A percentile compares a stretch with the other conserved stretches of the same genome.
Conservation (phyloP, 192 early-diverging fungal species). For the Backusella liffmaniae region DNA sequence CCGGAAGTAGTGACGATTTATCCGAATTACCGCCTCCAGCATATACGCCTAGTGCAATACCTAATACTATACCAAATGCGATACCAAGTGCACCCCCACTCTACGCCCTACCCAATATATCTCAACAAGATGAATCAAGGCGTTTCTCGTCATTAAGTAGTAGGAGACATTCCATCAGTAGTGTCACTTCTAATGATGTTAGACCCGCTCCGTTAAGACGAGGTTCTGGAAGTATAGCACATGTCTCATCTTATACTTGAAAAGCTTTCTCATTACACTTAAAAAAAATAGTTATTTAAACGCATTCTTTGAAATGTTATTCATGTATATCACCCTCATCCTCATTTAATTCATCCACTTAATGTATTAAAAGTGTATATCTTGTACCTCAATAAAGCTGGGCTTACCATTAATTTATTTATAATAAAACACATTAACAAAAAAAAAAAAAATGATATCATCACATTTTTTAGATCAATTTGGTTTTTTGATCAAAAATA, state of each 20-base stretch:
- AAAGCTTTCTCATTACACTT: neutral
- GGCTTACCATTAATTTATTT: neutral
- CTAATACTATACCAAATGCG: constrained; percentile 1
- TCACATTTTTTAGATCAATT: neutral
- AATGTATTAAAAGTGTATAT: neutral
- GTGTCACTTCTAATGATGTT: neutral
- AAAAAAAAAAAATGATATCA: neutral
- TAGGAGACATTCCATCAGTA: constrained; percentile 9
- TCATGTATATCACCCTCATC: neutral
- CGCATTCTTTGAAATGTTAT: neutral
- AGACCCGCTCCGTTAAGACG: neutral
- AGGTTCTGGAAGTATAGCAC: constrained; percentile 7
- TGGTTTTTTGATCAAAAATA: too few species aligned
- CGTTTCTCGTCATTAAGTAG: neutral
- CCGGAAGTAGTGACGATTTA: neutral
- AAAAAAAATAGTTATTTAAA: neutral
- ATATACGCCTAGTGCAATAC: constrained; percentile 11
- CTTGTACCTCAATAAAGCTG: neutral
- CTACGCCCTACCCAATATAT: neutral
- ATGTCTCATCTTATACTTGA: neutral
- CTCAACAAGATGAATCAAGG: neutral
- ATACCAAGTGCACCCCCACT: constrained; percentile 12
- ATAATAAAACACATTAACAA: neutral
- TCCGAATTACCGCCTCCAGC: constrained; percentile 22
- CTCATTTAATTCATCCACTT: neutral